phyloP scores from a whole-genome alignment of 2,329 filamentous ascomycete genomes.

The Dactylellina cionopaga region DNA sequence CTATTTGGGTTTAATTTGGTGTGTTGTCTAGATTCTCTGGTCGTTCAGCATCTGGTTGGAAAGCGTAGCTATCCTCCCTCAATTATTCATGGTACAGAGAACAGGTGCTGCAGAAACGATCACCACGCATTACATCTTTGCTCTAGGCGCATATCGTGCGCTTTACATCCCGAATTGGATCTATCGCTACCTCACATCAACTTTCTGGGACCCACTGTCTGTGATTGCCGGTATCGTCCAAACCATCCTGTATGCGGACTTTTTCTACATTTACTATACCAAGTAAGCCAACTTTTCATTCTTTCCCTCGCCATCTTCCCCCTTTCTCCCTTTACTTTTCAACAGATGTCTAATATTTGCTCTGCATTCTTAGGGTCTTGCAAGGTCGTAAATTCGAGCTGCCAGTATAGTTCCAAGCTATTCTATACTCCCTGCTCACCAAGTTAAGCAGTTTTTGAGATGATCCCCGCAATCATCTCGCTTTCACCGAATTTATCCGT shows the following conservation, averaged over 20 bases:
- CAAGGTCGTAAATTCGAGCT: conserved; percentile 90
- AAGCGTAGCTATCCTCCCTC: conserved; percentile 92
- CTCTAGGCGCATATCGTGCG: conserved; percentile 87
- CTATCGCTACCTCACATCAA: conserved; percentile 83
- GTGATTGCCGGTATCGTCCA: conserved; percentile 90
- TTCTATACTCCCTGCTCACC: too few relatives aligned
- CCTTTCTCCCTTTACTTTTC: too few relatives aligned
- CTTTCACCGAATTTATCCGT: too few relatives aligned
- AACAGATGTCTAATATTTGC: conserved; percentile 24
- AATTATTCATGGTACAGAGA: conserved; percentile 97
- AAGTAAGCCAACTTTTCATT: conserved; percentile 69
- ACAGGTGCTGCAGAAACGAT: conserved; percentile 99
- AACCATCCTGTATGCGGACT: conserved; percentile 96
- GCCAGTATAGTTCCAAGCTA: conserved; percentile 72
- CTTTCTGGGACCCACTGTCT: conserved; percentile 84
- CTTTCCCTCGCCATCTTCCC: conserved; percentile 6
- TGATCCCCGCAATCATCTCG: too few relatives aligned
- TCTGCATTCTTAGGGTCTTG: conserved; percentile 67
- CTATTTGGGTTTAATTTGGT: conserved; percentile 47
- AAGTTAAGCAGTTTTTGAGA: too few relatives aligned
- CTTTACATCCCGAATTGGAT: conserved; percentile 99
- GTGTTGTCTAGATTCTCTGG: conserved; percentile 78
- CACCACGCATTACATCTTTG: conserved; percentile 96
- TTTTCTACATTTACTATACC: conserved; percentile 99
- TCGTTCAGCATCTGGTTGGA: conserved; percentile 99